A percentile compares a stretch with the other conserved stretches of the same genome.
Evolutionary conservation across 2,329 filamentous ascomycete genomes (phyloP).

Genomic region (Penicillium sp.): DNA sequence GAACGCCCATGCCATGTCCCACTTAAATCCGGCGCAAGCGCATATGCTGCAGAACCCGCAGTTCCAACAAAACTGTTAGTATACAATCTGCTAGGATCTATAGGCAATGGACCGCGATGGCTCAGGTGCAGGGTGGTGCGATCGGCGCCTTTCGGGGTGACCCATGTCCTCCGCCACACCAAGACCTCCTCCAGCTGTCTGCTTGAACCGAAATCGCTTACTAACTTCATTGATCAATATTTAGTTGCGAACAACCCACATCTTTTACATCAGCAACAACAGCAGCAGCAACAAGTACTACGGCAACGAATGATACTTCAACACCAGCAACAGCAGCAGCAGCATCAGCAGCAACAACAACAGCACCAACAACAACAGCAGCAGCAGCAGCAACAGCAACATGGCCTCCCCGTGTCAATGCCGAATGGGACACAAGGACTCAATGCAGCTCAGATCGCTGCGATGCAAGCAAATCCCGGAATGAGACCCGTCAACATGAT

Average conservation of each 20-base stretch:
- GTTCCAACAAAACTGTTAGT: constrained; percentile 44
- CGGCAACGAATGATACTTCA: constrained; percentile 26
- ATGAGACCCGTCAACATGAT: constrained; percentile 42
- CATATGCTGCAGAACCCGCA: constrained; percentile 53
- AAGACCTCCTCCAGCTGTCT: neutral
- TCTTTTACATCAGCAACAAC: constrained; percentile 45
- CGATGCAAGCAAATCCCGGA: constrained; percentile 42
- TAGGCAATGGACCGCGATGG: neutral
- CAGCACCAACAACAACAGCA: constrained; percentile 37
- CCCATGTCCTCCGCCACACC: neutral
- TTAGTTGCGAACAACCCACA: constrained; percentile 44
- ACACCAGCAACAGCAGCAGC: constrained; percentile 30
- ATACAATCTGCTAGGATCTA: neutral
- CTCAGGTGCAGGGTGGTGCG: neutral
- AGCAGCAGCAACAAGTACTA: constrained; percentile 29
- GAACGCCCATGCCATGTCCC: constrained; percentile 58
- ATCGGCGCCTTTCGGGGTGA: neutral
- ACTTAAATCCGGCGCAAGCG: constrained; percentile 54
- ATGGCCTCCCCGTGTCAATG: constrained; percentile 39
- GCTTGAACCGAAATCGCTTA: constrained; percentile 2
- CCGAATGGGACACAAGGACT: constrained; percentile 42
- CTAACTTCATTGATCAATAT: constrained; percentile 11
- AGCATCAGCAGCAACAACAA: constrained; percentile 35
- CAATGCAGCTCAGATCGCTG: constrained; percentile 43
- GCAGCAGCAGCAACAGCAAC: constrained; percentile 31